These are phyloP conservation scores for Haplosporangium sp. DNA, from an alignment of 371 early-diverging fungal species.

Conservation along the genomic window DNA sequence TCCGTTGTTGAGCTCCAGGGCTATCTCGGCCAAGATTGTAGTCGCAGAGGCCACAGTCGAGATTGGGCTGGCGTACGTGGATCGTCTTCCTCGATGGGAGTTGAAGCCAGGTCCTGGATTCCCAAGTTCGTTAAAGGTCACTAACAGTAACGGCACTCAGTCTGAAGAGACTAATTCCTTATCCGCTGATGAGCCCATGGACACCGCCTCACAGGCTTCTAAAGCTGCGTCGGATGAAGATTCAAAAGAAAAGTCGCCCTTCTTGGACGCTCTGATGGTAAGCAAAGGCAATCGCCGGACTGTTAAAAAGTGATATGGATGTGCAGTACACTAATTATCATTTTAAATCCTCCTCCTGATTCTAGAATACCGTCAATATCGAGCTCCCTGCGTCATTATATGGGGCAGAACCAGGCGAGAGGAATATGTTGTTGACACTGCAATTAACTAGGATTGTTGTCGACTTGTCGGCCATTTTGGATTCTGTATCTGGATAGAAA, in stretches of 20 bases:
- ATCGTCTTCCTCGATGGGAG: conserved; percentile 31
- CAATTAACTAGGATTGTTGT: conserved; percentile 23
- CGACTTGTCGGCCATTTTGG: conserved; percentile 23
- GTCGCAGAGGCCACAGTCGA: conserved; percentile 33
- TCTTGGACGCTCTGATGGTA: conserved; percentile 33
- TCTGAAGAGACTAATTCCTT: not conserved
- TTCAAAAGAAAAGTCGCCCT: conserved; percentile 20
- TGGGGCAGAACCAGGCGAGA: conserved; percentile 31
- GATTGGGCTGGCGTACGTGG: conserved; percentile 34
- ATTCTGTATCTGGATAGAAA: conserved; percentile 14
- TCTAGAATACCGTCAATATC: conserved; percentile 25
- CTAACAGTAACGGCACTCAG: conserved; percentile 1
- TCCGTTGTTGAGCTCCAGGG: conserved; percentile 9
- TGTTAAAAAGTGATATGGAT: no score
- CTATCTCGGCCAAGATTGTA: conserved; percentile 22
- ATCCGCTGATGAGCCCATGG: conserved; percentile 7
- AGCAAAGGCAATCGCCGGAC: no score
- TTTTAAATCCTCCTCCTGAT: not conserved
- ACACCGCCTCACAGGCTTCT: conserved; percentile 10
- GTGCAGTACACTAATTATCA: not conserved
- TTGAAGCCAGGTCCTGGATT: conserved; percentile 41
- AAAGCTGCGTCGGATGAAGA: conserved; percentile 9
- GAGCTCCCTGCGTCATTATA: conserved; percentile 25
- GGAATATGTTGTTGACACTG: conserved; percentile 28
- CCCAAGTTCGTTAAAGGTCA: conserved; percentile 22